Evolutionary conservation across 345 rosid genomes (phyloP).

Genomic region (Melastoma malabathricum): DNA sequence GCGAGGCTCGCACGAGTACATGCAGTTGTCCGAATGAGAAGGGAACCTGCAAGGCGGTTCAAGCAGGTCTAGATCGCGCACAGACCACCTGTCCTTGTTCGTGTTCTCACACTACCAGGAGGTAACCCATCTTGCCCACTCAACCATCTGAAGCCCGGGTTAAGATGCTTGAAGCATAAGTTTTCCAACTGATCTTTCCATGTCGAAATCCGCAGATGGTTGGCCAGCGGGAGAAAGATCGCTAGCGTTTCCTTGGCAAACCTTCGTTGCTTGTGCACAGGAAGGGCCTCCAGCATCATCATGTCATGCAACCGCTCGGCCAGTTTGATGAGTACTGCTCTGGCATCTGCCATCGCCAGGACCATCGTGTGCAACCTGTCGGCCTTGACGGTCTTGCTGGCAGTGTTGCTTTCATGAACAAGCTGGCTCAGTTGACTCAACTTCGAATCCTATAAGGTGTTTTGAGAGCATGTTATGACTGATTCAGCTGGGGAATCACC

Average conservation of each 20-base stretch:
- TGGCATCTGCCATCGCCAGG: slow-evolving; percentile 94
- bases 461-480: no score
- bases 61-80: slow-evolving; percentile 30
- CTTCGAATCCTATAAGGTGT: slow-evolving; percentile 40
- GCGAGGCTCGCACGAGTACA: slow-evolving; percentile 52
- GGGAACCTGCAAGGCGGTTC: slow-evolving; percentile 79
- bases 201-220: slow-evolving; percentile 70
- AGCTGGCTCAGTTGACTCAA: slow-evolving; percentile 89
- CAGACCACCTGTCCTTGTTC: slow-evolving; percentile 41
- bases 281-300: slow-evolving; percentile 79
- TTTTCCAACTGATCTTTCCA: slow-evolving; percentile 92
- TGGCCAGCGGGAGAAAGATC: slow-evolving; percentile 83
- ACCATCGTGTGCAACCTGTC: slow-evolving; percentile 88
- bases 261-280: slow-evolving; percentile 60
- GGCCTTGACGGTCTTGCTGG: slow-evolving; percentile 71
- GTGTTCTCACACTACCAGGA: slow-evolving; percentile 88
- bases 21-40: slow-evolving; percentile 58
- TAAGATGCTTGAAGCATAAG: slow-evolving; percentile 77
- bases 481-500: no score
- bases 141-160: slow-evolving; percentile 95
- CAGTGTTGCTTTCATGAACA: slow-evolving; percentile 86
- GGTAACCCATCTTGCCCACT: slow-evolving; percentile 95
- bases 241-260: slow-evolving; percentile 91
- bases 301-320: slow-evolving; percentile 97
- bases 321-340: slow-evolving; percentile 88